A percentile compares a stretch with the other conserved stretches of the same genome.
phyloP scores from a whole-genome alignment of 2,329 filamentous ascomycete genomes.

The Shiraia bambusicola region DNA sequence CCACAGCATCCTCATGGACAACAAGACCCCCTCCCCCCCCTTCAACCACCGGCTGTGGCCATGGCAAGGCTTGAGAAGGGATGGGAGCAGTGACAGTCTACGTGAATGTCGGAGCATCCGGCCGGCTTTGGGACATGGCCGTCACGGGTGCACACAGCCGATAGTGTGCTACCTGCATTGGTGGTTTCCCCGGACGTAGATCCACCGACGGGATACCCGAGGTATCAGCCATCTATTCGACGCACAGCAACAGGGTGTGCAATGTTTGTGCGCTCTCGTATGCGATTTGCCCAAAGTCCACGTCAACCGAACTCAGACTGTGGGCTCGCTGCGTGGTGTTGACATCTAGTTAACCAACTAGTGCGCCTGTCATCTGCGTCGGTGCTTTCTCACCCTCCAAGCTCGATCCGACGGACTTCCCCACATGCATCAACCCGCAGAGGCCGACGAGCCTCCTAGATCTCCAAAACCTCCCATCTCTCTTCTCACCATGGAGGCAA shows the following conservation, averaged over 20 bases:
- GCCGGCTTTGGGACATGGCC: slow-evolving; percentile 11
- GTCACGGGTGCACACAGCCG: slow-evolving; percentile 29
- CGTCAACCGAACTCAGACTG: slow-evolving; percentile 9
- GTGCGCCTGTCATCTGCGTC: slow-evolving; percentile 11
- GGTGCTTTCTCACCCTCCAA: slow-evolving; percentile 15
- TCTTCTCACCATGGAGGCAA: slow-evolving; percentile 37
- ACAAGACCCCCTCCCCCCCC: too few relatives aligned
- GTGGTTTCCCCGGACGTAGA: slow-evolving; percentile 23
- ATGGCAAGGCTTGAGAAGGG: too few relatives aligned
- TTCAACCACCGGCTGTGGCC: neutral
- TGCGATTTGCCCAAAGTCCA: slow-evolving; percentile 10
- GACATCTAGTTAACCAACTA: slow-evolving; percentile 9
- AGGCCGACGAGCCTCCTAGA: slow-evolving; percentile 25
- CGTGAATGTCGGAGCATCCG: slow-evolving; percentile 16
- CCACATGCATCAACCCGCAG: slow-evolving; percentile 35
- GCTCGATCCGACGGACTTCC: slow-evolving; percentile 37
- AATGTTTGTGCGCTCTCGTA: slow-evolving; percentile 11
- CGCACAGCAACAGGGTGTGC: slow-evolving; percentile 19
- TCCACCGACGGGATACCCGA: slow-evolving; percentile 30
- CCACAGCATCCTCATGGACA: slow-evolving; percentile 7
- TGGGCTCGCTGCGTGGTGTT: slow-evolving; percentile 12
- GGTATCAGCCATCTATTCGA: slow-evolving; percentile 28
- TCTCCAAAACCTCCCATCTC: slow-evolving; percentile 29
- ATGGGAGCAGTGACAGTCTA: slow-evolving; percentile 14
- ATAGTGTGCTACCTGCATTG: slow-evolving; percentile 7